Evolutionary conservation across 2,329 filamentous ascomycete species (phyloP).

Genomic region (Lachnellula subtilissima): DNA sequence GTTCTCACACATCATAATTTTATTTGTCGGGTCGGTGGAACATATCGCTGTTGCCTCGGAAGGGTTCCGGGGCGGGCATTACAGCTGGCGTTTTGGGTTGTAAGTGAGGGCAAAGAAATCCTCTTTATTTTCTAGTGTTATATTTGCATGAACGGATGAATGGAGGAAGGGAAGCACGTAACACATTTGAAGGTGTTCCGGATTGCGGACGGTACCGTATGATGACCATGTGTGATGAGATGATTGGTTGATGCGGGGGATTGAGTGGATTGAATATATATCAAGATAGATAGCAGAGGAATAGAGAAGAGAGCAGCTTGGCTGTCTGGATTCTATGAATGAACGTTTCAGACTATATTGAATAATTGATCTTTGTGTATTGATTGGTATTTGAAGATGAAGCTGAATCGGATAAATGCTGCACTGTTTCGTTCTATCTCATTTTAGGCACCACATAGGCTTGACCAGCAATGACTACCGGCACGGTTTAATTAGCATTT

Average conservation of each 20-base stretch:
- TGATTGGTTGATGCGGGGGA: conserved; percentile 3
- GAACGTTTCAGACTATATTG: too few species aligned
- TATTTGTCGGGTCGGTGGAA: conserved; percentile 13
- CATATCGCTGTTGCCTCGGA: conserved; percentile 8
- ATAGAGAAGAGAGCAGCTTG: conserved; percentile 11
- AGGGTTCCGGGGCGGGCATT: conserved; percentile 5
- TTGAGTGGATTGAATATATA: neutral
- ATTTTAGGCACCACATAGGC: too few species aligned
- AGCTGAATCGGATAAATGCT: too few species aligned
- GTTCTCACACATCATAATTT: conserved; percentile 14
- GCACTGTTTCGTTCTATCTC: too few species aligned
- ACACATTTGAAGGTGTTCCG: neutral
- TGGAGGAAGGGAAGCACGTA: neutral
- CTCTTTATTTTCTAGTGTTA: conserved; percentile 1
- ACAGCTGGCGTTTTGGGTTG: conserved; percentile 15
- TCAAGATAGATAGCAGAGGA: neutral
- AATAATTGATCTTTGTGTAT: too few species aligned
- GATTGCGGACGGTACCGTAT: neutral
- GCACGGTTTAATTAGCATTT: too few species aligned
- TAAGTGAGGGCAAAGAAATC: neutral
- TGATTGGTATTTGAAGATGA: too few species aligned
- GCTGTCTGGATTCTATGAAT: neutral
- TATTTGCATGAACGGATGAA: neutral
- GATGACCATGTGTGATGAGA: conserved; percentile 1
- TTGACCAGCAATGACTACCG: too few species aligned